phyloP scores from a whole-genome alignment of 2,329 filamentous ascomycete species.

The Diplodia intermedia region DNA sequence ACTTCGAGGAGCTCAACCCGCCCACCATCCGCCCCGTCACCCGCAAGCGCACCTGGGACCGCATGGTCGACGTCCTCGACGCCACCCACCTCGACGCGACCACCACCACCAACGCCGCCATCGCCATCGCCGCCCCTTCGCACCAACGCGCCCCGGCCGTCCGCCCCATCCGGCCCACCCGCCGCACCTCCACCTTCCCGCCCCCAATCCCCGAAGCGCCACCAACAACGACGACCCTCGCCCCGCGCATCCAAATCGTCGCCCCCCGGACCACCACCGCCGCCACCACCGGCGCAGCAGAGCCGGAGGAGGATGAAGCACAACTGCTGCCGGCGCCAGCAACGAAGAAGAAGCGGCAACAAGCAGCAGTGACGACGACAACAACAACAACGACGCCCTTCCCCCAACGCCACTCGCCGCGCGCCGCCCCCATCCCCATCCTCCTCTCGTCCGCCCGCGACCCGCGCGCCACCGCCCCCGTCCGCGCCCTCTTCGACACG shows the following conservation, averaged over 20 bases:
- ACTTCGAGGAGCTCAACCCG: slow-evolving; percentile 16
- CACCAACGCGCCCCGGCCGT: neutral
- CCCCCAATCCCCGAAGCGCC: slow-evolving; percentile 34
- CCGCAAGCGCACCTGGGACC: slow-evolving; percentile 23
- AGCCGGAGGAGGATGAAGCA: neutral
- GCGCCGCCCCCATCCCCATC: neutral
- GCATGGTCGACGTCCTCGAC: slow-evolving; percentile 5
- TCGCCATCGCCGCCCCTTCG: neutral
- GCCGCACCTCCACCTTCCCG: slow-evolving; percentile 29
- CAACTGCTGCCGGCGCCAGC: too few species aligned
- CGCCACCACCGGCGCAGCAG: too few species aligned
- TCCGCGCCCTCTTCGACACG: slow-evolving; percentile 4
- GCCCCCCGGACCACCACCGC: neutral
- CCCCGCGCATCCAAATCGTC: slow-evolving; percentile 10
- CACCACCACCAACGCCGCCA: neutral
- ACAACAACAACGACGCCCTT: neutral
- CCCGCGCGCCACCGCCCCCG: neutral
- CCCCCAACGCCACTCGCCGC: neutral
- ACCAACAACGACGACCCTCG: slow-evolving; percentile 15
- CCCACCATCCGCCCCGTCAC: slow-evolving; percentile 2
- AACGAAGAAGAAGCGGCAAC: neutral
- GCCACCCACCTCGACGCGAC: neutral
- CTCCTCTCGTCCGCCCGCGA: neutral
- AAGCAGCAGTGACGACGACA: too few species aligned
- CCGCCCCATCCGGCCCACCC: slow-evolving; percentile 4